Base-by-base conservation (phyloP, 1,284 basidiomycete genomes). In the Ganoderma resinaceum region DNA sequence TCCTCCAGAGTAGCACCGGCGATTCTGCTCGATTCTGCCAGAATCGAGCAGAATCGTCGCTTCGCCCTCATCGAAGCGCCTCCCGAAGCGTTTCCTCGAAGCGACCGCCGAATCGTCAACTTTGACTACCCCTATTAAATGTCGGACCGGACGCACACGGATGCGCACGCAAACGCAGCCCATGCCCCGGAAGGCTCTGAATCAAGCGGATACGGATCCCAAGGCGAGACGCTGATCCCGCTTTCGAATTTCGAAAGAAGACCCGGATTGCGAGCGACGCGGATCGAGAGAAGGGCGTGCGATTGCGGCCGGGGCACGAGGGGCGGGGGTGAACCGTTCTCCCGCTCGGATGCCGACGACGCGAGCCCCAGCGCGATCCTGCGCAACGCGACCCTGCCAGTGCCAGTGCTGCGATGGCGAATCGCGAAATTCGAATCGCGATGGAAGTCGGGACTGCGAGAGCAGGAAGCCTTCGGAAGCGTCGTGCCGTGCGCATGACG, bases 241-340 rank as follows among this genome's bases (percentile, higher is more conserved):
- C 23, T 11, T 26, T 42, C 40, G 40, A 20, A 42, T 42, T 20
- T 26, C 23, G 46, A 55, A 29, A 53, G 52, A 31, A 55, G 14
- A 14, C 29, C 33, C 52, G 52, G 52, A 31, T 33, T 29, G 31
- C 33, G 55, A 37, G 31, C 33, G 55, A 58, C 55, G 20, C 55
- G 55, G 55, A 58, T 33, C 55, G 55, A 37, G 31, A 37, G 55
- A 58, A 37, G 55, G n/a, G 37, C 18, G 33, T 9, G 55, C 55
- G 31, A 58, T 58, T 58, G 55, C 33, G 55, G 18, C 55, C 55
- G 55, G 53, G 53, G 31, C 31, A 33, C 29, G 53, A n/a, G 53
- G 31, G 55, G 31, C 55, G 55, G 55, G 55, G 55, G 37, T 37
- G 55, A 58, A 58, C 33, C 20, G 33, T 58, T 58, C 33, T 58